These are phyloP conservation scores for Tagetes patula DNA, from an alignment of 129 eudicot genomes.

Conservation along the genomic window DNA sequence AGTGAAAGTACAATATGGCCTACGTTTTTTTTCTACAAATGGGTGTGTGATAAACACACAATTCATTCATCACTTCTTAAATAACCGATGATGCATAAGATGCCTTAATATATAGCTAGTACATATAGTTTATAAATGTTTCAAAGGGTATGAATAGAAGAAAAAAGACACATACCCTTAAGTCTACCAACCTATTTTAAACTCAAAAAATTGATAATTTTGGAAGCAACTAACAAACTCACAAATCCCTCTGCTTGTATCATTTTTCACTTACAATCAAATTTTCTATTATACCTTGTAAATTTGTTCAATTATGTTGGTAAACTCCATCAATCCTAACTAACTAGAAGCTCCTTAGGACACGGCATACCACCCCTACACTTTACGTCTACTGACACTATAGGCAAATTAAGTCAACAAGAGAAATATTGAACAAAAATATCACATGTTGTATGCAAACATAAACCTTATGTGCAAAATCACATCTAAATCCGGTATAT, in stretches of 20 bases:
- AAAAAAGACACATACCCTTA: not conserved
- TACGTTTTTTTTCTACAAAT: not conserved
- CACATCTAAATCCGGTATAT: not conserved
- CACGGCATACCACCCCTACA: not conserved
- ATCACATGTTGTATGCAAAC: not conserved
- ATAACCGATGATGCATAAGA: not conserved
- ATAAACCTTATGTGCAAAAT: not conserved
- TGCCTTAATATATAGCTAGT: not conserved
- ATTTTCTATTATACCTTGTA: not conserved
- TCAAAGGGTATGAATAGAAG: not conserved
- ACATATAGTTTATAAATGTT: not conserved
- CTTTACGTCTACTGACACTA: not conserved
- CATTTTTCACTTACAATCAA: not conserved
- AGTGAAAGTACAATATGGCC: constrained; percentile 2
- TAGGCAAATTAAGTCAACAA: not conserved
- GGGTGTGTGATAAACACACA: not conserved
- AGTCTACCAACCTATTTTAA: not conserved
- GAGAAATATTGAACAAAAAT: not conserved
- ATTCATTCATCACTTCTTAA: not conserved
- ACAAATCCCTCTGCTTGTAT: not conserved
- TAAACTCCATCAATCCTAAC: constrained; percentile 12
- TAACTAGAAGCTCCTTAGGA: not conserved
- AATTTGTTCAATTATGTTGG: not conserved
- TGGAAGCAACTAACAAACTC: not conserved
- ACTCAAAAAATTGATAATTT: not conserved